phyloP scores from a whole-genome alignment of 371 early-diverging fungal species.

The Chytridium lagenaria region DNA sequence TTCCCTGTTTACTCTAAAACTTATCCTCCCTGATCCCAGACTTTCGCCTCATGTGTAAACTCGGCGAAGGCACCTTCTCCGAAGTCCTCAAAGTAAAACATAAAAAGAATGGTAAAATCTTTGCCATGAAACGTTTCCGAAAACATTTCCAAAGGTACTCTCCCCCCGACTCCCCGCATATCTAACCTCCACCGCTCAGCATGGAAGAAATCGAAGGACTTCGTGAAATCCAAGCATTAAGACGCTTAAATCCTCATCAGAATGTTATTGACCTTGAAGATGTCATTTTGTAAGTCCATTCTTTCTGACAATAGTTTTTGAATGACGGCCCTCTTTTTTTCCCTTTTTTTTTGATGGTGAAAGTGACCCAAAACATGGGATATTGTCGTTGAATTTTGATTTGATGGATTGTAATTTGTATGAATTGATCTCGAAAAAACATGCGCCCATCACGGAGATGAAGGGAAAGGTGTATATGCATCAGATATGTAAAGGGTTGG shows the following conservation, averaged over 20 bases:
- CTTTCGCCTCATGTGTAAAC: conserved; percentile 58
- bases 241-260: conserved; percentile 60
- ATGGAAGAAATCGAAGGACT: conserved; percentile 59
- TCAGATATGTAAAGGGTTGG: conserved; percentile 66
- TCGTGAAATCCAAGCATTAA: conserved; percentile 63
- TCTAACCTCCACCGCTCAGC: neutral
- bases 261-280: conserved; percentile 67
- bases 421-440: conserved; percentile 62
- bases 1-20: too few species aligned
- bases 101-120: conserved; percentile 54
- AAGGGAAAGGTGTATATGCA: conserved; percentile 59
- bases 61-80: conserved; percentile 68
- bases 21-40: conserved; percentile 50
- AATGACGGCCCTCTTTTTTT: too few species aligned
- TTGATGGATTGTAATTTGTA: conserved; percentile 72
- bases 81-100: conserved; percentile 63
- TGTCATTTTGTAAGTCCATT: conserved; percentile 59
- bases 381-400: conserved; percentile 66
- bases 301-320: neutral
- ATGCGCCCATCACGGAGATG: conserved; percentile 50
- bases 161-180: neutral
- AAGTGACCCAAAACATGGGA: conserved; percentile 62
- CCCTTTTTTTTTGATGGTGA: neutral
- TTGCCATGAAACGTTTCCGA: conserved; percentile 64
- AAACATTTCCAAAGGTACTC: conserved; percentile 58